Conservation (phyloP, 768 basidiomycete genomes). For the Pisolithus albus region DNA sequence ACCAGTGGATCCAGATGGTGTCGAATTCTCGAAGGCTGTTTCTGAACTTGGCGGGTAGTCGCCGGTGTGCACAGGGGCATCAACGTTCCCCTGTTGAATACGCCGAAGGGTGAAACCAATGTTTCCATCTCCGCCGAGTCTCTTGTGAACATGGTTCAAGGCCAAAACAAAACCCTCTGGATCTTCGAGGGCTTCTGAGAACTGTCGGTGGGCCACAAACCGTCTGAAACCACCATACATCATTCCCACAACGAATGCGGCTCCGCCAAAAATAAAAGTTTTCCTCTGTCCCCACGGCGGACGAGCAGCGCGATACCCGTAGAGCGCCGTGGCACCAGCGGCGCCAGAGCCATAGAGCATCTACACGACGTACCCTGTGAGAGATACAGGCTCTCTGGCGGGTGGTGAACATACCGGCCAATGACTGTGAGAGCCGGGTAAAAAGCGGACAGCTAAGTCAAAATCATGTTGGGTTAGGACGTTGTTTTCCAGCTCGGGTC, state of each 20-base stretch:
- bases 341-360: slow-evolving; percentile 16
- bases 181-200: slow-evolving; percentile 26
- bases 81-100: slow-evolving; percentile 16
- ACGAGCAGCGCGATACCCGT: slow-evolving; percentile 20
- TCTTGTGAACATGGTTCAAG: slow-evolving; percentile 25
- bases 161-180: slow-evolving; percentile 25
- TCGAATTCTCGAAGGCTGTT: slow-evolving; percentile 12
- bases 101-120: slow-evolving; percentile 19
- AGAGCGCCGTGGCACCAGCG: slow-evolving; percentile 20
- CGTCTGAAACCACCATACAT: slow-evolving; percentile 29
- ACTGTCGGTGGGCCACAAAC: slow-evolving; percentile 22
- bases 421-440: slow-evolving; percentile 42
- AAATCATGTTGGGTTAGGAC: slow-evolving; percentile 42
- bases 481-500: slow-evolving; percentile 24
- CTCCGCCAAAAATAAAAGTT: slow-evolving; percentile 17
- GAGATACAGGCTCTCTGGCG: not conserved
- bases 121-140: slow-evolving; percentile 26
- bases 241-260: slow-evolving; percentile 23
- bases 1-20: slow-evolving; percentile 10
- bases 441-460: slow-evolving; percentile 46
- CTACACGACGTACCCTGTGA: slow-evolving; percentile 5
- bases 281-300: slow-evolving; percentile 24
- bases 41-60: slow-evolving; percentile 3
- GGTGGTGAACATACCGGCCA: slow-evolving; percentile 32
- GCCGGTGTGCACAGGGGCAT: slow-evolving; percentile 1